phyloP scores from a whole-genome alignment of 164 flowering plant species.

The Stephania yunnanensis region DNA sequence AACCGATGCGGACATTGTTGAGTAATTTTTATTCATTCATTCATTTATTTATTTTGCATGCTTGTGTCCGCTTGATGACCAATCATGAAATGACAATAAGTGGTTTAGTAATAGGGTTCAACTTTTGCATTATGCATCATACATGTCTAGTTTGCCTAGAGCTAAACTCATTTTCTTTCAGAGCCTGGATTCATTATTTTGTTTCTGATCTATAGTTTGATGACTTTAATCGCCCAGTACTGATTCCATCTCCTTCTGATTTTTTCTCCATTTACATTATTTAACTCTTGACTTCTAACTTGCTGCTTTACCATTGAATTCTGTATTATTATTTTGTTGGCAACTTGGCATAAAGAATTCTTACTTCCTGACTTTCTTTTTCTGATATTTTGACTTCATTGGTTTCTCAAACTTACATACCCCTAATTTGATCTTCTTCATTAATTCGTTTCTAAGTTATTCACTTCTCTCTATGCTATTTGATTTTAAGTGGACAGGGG shows the following conservation, averaged over 20 bases:
- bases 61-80: not conserved
- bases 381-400: not conserved
- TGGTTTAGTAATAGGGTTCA: not conserved
- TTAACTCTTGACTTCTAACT: not conserved
- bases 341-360: too few relatives aligned
- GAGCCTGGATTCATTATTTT: not conserved
- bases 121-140: not conserved
- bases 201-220: not conserved
- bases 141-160: not conserved
- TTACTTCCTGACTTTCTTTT: not conserved
- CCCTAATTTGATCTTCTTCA: not conserved
- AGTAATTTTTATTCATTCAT: not conserved
- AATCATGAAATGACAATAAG: not conserved
- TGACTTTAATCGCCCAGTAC: not conserved
- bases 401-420: not conserved
- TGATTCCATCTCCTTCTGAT: not conserved
- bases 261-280: not conserved
- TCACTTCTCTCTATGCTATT: slow-evolving; percentile 35
- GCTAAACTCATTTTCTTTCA: not conserved
- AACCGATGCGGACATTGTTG: not conserved
- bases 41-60: not conserved
- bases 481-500: slow-evolving; percentile 98
- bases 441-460: slow-evolving; percentile 11
- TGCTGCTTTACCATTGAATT: not conserved
- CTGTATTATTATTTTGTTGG: not conserved